Evolutionary conservation across 192 early-diverging fungal genomes (phyloP).

Genomic region (Coemansia sp.): DNA sequence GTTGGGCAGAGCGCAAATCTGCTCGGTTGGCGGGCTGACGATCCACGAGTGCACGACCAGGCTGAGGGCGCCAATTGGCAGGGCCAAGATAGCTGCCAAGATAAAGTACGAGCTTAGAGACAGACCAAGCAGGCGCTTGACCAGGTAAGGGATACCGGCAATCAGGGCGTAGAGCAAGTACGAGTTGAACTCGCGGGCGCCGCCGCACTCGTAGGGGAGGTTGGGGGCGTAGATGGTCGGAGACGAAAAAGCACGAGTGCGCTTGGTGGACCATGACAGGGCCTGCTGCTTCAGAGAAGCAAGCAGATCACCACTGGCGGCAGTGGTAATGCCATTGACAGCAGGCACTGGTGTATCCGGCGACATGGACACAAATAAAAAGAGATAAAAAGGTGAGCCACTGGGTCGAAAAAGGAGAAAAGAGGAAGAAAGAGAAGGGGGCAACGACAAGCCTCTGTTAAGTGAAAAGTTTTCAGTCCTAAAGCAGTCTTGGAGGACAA

Average conservation of each 20-base stretch:
- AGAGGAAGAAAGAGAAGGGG: neutral
- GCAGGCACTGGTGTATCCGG: conserved; percentile 11
- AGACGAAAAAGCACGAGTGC: conserved; percentile 31
- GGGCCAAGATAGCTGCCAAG: conserved; percentile 58
- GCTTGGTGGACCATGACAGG: conserved; percentile 13
- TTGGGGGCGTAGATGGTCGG: conserved; percentile 39
- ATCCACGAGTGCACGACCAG: conserved; percentile 67
- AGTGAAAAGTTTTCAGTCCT: too few relatives aligned
- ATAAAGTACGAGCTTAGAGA: conserved; percentile 60
- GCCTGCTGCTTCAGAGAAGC: conserved; percentile 7
- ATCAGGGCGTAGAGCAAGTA: conserved; percentile 61
- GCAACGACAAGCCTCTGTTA: too few relatives aligned
- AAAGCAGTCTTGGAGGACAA: too few relatives aligned
- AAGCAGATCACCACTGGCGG: conserved; percentile 1
- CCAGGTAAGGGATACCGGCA: conserved; percentile 61
- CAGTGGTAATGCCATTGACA: neutral
- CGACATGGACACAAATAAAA: conserved; percentile 14
- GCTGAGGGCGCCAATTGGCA: conserved; percentile 72
- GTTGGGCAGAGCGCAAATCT: conserved; percentile 73
- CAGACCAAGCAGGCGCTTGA: conserved; percentile 65
- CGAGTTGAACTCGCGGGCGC: conserved; percentile 79
- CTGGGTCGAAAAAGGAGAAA: neutral
- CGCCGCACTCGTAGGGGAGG: conserved; percentile 78
- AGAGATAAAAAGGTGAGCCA: too few relatives aligned
- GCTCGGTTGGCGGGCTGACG: conserved; percentile 57